These are phyloP conservation scores for Quercus gilva DNA, from an alignment of 306 rosid species.

Conservation along the genomic window DNA sequence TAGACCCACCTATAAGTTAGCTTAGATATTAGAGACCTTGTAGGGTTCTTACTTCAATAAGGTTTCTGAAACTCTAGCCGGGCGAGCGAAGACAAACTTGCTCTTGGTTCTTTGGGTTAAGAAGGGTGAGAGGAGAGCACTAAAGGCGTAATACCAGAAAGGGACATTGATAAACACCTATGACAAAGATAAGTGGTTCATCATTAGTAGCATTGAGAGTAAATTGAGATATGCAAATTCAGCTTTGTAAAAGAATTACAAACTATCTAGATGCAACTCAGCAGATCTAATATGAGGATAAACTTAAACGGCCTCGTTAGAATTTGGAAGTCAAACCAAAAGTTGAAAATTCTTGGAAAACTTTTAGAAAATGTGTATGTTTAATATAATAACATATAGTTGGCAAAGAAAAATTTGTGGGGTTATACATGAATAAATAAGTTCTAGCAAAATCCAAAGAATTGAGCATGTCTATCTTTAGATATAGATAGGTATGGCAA, in stretches of 20 bases:
- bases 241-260: too few species aligned
- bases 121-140: conserved; percentile 48
- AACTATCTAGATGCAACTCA: too few species aligned
- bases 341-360: background rate
- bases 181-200: conserved; percentile 10
- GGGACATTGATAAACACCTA: conserved; percentile 61
- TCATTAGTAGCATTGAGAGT: background rate
- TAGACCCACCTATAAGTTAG: background rate
- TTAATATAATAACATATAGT: background rate
- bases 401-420: background rate
- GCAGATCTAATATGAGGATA: too few species aligned
- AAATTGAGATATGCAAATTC: background rate
- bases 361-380: background rate
- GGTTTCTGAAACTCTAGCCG: conserved; percentile 45
- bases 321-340: background rate
- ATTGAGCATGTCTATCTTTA: too few species aligned
- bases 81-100: conserved; percentile 53
- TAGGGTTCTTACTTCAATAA: conserved; percentile 34
- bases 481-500: too few species aligned
- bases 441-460: background rate
- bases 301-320: too few species aligned
- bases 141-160: conserved; percentile 56
- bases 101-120: conserved; percentile 55
- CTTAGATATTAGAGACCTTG: background rate
- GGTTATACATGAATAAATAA: too few species aligned